Percentiles rank a stretch among this genome's conserved stretches.
Conservation (phyloP, 441 rosid genomes). For the Euphorbia celastroides region DNA sequence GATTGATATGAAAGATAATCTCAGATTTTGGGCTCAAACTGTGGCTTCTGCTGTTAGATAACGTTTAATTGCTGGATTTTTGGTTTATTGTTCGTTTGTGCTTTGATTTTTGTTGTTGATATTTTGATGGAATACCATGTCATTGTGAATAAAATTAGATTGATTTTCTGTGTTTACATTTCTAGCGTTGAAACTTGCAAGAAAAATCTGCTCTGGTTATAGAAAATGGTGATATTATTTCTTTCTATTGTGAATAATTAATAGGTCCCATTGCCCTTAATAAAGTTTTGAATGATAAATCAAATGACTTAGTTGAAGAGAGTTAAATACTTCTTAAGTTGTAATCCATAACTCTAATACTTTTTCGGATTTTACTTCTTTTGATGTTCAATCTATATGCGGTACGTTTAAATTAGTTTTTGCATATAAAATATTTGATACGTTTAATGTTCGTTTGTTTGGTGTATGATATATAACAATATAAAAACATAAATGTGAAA, state of each 20-base stretch:
- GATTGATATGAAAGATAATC: constrained; percentile 57
- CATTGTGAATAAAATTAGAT: constrained; percentile 20
- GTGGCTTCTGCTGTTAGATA: constrained; percentile 65
- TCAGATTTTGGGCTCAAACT: constrained; percentile 72
- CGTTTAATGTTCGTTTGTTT: no score
- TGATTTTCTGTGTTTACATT: background rate
- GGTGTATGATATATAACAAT: no score
- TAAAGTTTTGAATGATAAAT: background rate
- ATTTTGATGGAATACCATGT: background rate
- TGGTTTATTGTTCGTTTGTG: background rate
- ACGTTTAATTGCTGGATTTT: background rate
- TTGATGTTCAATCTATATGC: no score
- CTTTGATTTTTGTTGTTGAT: background rate
- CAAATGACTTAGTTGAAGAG: no score
- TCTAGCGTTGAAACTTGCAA: background rate
- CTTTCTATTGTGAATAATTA: background rate
- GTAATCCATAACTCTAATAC: no score
- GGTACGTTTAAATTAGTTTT: no score
- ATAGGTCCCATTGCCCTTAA: background rate
- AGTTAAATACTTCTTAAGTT: no score
- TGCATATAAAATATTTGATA: no score
- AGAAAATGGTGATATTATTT: background rate
- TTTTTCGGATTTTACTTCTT: no score
- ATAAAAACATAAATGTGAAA: no score
- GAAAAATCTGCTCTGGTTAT: background rate